Evolutionary conservation across 1,284 basidiomycete genomes (phyloP), one percentile per base, ranked within the genome.

Genomic region (Calocybe gambosa): DNA sequence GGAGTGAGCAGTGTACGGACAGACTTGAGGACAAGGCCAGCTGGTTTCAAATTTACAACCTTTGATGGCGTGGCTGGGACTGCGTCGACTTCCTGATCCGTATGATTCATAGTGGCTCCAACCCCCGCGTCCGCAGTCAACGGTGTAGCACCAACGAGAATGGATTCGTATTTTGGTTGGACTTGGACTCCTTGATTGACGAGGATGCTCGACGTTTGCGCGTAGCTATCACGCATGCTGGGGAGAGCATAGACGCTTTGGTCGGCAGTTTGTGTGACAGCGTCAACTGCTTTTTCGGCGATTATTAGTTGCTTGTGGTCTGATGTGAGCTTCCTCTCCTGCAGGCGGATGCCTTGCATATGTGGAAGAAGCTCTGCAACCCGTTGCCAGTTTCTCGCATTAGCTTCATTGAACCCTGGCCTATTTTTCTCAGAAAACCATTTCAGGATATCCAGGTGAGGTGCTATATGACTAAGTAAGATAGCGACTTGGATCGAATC

Each of bases 341-440:
- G 65, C 39, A 76, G 62, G 19, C 85, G 79, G 50, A 88, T 64
- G 46, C 68, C 65, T 58, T 88, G 85, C 18, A 89, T 62, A 55
- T 80, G 77, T 16, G 85, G 85, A 37, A 89, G 70, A 53, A 74
- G 75, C 38, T 86, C 83, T 1, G 70, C 69, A 18, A 80, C 80
- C 43, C 68, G 73, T 62, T 85, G 80, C 85, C 85, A 89, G 20
- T 68, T 74, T 45, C 71, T 70, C 8, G 80, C 77, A 54, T 86
- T 78, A 21, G 71, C 68, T 58, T 87, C 85, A 43, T 80, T 68
- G 54, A 73, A 80, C 1, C 83, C 82, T 0, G 76, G 72, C n/a
- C 85, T 71, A 54, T 78, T 86, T 62, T 79, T 80, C 55, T 85
- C 83, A 55, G 81, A 77, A 70, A 85, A 86, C 74, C 74, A 88